Conservation (phyloP, 805 yeast species). For the Candida sithepensis region DNA sequence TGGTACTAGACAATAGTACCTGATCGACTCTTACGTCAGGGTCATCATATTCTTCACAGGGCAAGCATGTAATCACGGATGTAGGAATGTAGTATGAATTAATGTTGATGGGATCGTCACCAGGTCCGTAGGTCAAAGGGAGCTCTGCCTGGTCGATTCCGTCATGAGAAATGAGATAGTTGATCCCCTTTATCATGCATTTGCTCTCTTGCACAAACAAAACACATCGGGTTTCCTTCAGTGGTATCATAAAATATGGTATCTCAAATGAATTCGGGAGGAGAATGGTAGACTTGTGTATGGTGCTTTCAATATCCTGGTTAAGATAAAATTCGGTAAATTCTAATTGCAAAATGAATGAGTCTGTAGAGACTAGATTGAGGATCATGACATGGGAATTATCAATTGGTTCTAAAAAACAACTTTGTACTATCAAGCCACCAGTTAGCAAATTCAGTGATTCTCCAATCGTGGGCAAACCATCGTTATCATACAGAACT, state of each 20-base stretch:
- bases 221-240: constrained; percentile 22
- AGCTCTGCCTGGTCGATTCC: constrained; percentile 22
- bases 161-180: constrained; percentile 25
- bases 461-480: constrained; percentile 15
- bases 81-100: constrained; percentile 26
- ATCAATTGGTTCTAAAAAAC: constrained; percentile 22
- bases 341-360: constrained; percentile 21
- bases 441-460: constrained; percentile 21
- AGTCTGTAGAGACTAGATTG: constrained; percentile 19
- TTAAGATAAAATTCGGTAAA: constrained; percentile 21
- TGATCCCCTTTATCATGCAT: constrained; percentile 22
- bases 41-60: constrained; percentile 16
- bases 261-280: constrained; percentile 25
- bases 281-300: constrained; percentile 19
- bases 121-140: constrained; percentile 6
- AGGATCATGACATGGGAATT: constrained; percentile 21
- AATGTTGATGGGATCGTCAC: constrained; percentile 6
- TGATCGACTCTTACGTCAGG: constrained; percentile 24
- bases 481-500: constrained; percentile 16
- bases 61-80: constrained; percentile 13
- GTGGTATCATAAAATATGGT: constrained; percentile 26
- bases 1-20: constrained; percentile 23
- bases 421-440: constrained; percentile 22
- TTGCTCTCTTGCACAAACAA: constrained; percentile 25
- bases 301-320: constrained; percentile 9